Conservation (phyloP, 192 early-diverging fungal species). For the Linnemannia schmuckeri region DNA sequence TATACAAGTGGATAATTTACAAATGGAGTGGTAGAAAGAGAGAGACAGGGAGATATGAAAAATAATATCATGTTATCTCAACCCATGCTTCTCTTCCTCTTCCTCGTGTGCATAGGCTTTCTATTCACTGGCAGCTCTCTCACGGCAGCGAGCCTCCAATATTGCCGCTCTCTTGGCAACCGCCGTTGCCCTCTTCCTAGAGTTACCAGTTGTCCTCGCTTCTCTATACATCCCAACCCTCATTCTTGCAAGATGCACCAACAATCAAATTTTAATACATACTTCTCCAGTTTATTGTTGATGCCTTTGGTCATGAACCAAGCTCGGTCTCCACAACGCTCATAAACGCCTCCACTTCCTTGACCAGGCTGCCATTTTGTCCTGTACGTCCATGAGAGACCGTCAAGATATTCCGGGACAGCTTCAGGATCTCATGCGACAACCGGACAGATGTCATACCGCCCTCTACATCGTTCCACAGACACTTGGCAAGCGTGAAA, state of each 20-base stretch:
- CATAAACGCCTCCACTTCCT: constrained; percentile 37
- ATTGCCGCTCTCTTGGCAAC: no score
- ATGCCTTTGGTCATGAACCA: background rate
- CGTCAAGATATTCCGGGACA: constrained; percentile 24
- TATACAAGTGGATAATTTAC: no score
- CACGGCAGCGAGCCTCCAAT: no score
- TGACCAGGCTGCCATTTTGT: constrained; percentile 27
- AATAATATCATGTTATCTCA: no score
- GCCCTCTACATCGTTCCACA: constrained; percentile 59
- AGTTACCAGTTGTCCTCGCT: no score
- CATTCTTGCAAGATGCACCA: background rate
- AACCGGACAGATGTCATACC: constrained; percentile 43
- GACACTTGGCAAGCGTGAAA: constrained; percentile 61
- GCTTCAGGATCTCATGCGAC: constrained; percentile 37
- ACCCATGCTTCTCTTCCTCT: no score
- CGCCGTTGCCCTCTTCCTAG: no score
- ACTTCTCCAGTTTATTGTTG: background rate
- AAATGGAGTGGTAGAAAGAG: no score
- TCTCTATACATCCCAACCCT: background rate
- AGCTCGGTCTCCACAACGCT: constrained; percentile 48
- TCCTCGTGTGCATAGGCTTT: no score
- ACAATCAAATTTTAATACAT: background rate
- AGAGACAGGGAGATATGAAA: no score
- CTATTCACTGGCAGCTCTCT: no score
- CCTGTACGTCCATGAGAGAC: constrained; percentile 40